Conservation (phyloP, 129 eudicot species). For the Apium graveolens region DNA sequence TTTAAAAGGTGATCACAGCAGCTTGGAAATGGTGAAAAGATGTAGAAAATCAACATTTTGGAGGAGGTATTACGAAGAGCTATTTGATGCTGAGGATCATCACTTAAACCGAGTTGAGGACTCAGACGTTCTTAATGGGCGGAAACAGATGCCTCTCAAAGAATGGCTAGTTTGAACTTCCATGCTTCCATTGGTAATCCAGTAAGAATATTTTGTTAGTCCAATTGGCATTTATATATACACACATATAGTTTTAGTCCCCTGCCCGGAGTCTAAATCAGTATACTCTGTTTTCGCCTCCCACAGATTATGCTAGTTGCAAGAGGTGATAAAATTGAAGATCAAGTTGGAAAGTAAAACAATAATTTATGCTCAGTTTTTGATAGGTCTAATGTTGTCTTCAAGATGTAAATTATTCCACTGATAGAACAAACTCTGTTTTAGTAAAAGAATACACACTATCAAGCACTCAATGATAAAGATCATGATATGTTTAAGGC, state of each 20-base stretch:
- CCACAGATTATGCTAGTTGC: neutral
- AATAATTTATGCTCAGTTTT: neutral
- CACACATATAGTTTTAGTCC: neutral
- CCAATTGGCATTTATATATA: neutral
- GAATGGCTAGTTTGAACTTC: neutral
- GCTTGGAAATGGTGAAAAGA: slow-evolving; percentile 55
- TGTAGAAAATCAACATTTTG: slow-evolving; percentile 43
- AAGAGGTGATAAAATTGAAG: no score
- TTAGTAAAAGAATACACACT: neutral
- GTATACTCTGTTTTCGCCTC: neutral
- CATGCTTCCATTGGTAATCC: no score
- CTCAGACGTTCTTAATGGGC: slow-evolving; percentile 1
- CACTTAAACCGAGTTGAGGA: slow-evolving; percentile 16
- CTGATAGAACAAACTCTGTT: neutral
- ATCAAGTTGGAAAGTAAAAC: neutral
- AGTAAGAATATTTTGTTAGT: neutral
- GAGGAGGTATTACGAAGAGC: slow-evolving; percentile 65
- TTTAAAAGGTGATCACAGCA: slow-evolving; percentile 58
- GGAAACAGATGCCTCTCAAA: slow-evolving; percentile 8
- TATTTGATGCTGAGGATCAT: slow-evolving; percentile 40
- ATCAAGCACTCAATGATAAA: neutral
- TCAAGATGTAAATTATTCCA: neutral
- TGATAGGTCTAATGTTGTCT: neutral
- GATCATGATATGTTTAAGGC: no score
- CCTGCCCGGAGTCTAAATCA: neutral